Conservation (phyloP, 495 filamentous ascomycete genomes). For the Penicillium daleae region DNA sequence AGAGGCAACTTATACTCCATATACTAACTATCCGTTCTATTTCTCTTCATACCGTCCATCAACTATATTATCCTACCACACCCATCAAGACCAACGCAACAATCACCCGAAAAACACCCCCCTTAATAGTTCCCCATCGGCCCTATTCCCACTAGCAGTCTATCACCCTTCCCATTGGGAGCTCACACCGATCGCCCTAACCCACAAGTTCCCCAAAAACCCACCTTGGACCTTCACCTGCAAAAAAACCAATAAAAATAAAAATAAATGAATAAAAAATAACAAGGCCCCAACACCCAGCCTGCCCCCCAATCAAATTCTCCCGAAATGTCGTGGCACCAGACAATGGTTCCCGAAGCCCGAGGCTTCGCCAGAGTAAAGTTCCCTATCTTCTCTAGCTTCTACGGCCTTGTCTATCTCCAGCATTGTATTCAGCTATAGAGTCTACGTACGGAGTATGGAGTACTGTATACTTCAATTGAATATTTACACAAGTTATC, state of each 20-base stretch:
- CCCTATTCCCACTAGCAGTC: neutral
- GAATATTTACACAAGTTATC: too few relatives aligned
- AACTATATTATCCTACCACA: too few relatives aligned
- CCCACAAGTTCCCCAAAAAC: neutral
- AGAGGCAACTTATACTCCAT: too few relatives aligned
- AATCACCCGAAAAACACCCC: neutral
- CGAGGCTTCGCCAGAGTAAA: neutral
- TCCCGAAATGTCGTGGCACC: neutral
- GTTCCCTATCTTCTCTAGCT: neutral
- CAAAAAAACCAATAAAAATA: neutral
- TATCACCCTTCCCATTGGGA: neutral
- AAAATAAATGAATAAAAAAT: too few relatives aligned
- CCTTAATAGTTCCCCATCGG: neutral
- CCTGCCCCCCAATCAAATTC: neutral
- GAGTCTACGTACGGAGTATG: too few relatives aligned
- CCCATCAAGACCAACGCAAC: neutral
- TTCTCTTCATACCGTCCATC: too few relatives aligned
- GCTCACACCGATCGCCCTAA: slow-evolving; percentile 4
- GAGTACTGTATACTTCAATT: too few relatives aligned
- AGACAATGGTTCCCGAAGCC: neutral
- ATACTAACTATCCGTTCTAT: too few relatives aligned
- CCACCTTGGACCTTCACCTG: neutral
- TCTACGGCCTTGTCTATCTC: too few relatives aligned
- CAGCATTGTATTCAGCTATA: too few relatives aligned
- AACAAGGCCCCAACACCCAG: neutral